Evolutionary conservation across 2,329 filamentous ascomycete genomes (phyloP).

Genomic region (Fusarium nelsonii): DNA sequence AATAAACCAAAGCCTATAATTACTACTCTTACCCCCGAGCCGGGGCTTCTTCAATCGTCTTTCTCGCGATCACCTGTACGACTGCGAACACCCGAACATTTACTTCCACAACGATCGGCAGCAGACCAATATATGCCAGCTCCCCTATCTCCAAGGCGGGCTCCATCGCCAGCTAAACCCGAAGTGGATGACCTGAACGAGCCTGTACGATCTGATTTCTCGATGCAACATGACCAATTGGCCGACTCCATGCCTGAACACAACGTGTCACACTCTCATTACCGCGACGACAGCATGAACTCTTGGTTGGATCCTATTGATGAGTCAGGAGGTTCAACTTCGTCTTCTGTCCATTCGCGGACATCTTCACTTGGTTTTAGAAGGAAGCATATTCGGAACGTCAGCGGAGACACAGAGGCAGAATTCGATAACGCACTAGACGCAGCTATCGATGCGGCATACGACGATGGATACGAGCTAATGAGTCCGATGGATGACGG

Average conservation of each 20-base stretch:
- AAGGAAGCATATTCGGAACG: slow-evolving; percentile 75
- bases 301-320: slow-evolving; percentile 97
- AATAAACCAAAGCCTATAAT: slow-evolving; percentile 46
- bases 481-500: slow-evolving; percentile 63
- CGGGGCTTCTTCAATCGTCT: slow-evolving; percentile 62
- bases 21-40: slow-evolving; percentile 44
- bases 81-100: slow-evolving; percentile 49
- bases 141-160: slow-evolving; percentile 75
- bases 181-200: slow-evolving; percentile 43
- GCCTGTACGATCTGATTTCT: slow-evolving; percentile 54
- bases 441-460: slow-evolving; percentile 95
- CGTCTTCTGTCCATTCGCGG: slow-evolving; percentile 84
- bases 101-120: slow-evolving; percentile 62
- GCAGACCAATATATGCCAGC: slow-evolving; percentile 75
- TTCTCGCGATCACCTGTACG: slow-evolving; percentile 64
- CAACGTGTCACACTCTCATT: slow-evolving; percentile 55
- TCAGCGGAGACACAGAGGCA: slow-evolving; percentile 81
- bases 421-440: slow-evolving; percentile 96
- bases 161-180: slow-evolving; percentile 58
- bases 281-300: slow-evolving; percentile 76
- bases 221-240: slow-evolving; percentile 38
- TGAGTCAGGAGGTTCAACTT: slow-evolving; percentile 84
- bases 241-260: slow-evolving; percentile 14
- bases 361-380: slow-evolving; percentile 77
- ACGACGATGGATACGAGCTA: slow-evolving; percentile 90